Evolutionary conservation across 2,329 filamentous ascomycete species (phyloP).

Genomic region (Aspergillus neoniger): DNA sequence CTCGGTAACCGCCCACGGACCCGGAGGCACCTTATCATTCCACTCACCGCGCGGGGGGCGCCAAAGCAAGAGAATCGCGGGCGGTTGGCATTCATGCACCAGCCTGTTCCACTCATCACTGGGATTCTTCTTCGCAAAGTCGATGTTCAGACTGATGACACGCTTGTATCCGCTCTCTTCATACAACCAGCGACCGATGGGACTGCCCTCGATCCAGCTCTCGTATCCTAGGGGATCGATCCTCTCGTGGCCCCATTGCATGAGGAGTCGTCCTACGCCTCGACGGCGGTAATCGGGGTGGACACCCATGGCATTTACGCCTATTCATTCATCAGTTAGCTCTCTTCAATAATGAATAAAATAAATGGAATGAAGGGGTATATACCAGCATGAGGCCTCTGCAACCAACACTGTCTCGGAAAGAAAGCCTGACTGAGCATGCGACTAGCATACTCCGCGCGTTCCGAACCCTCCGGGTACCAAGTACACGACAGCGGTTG

Average conservation of each 20-base stretch:
- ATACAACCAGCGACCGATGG: constrained; percentile 19
- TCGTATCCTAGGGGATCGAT: constrained; percentile 22
- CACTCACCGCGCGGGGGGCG: constrained; percentile 20
- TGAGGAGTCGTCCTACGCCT: constrained; percentile 19
- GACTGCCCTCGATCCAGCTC: constrained; percentile 21
- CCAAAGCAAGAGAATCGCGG: constrained; percentile 21
- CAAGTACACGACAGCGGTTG: constrained; percentile 21
- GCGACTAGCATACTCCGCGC: constrained; percentile 17
- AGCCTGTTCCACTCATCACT: constrained; percentile 21
- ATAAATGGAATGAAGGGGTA: not conserved
- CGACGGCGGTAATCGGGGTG: constrained; percentile 19
- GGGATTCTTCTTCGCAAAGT: constrained; percentile 19
- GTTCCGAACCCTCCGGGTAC: constrained; percentile 21
- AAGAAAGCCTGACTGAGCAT: constrained; percentile 18
- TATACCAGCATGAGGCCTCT: constrained; percentile 16
- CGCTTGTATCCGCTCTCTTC: constrained; percentile 19
- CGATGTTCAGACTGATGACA: constrained; percentile 16
- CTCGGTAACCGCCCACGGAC: constrained; percentile 21
- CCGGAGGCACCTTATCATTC: constrained; percentile 17
- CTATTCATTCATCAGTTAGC: not conserved
- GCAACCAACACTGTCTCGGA: constrained; percentile 18
- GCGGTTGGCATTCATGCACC: constrained; percentile 18
- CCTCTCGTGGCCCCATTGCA: constrained; percentile 20
- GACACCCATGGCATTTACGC: constrained; percentile 21
- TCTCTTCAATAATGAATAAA: not conserved